Conservation (phyloP, 495 filamentous ascomycete species). For the Durotheca rogersii region DNA sequence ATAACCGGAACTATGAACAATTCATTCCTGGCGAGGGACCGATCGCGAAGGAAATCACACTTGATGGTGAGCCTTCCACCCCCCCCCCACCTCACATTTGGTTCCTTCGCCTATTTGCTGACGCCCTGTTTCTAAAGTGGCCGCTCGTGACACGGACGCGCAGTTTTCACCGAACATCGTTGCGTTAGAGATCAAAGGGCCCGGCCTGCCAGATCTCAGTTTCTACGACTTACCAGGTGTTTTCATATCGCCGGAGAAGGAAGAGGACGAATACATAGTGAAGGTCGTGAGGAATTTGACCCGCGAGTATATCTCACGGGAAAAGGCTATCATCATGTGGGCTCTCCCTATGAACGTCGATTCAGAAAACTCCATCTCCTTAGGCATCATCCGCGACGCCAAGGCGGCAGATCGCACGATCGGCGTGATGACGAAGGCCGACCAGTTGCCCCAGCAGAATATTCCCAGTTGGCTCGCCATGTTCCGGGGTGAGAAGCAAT, state of each 20-base stretch:
- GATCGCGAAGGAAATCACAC: constrained; percentile 23
- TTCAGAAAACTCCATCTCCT: constrained; percentile 68
- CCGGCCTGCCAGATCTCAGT: constrained; percentile 65
- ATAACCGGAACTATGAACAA: constrained; percentile 41
- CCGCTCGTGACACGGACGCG: constrained; percentile 44
- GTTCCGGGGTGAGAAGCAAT: constrained; percentile 55
- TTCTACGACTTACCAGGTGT: constrained; percentile 83
- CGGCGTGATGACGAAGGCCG: constrained; percentile 80
- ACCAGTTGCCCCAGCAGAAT: constrained; percentile 56
- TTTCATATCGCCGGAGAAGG: constrained; percentile 63
- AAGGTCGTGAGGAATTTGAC: constrained; percentile 67
- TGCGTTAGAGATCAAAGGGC: constrained; percentile 68
- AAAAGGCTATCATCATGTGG: constrained; percentile 70
- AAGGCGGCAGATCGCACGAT: constrained; percentile 64
- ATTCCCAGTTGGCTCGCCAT: constrained; percentile 59
- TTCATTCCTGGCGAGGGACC: constrained; percentile 53
- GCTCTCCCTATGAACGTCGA: constrained; percentile 75
- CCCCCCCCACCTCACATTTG: neutral
- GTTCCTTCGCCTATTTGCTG: constrained; percentile 1
- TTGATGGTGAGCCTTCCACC: constrained; percentile 27
- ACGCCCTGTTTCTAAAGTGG: constrained; percentile 18
- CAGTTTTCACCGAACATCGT: constrained; percentile 80
- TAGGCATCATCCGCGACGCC: constrained; percentile 57
- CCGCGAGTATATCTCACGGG: constrained; percentile 61
- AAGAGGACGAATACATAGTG: constrained; percentile 65